Evolutionary conservation across 2,329 filamentous ascomycete species (phyloP), one percentile per base, ranked within the genome.

Genomic region (Metarhizium anisopliae): DNA sequence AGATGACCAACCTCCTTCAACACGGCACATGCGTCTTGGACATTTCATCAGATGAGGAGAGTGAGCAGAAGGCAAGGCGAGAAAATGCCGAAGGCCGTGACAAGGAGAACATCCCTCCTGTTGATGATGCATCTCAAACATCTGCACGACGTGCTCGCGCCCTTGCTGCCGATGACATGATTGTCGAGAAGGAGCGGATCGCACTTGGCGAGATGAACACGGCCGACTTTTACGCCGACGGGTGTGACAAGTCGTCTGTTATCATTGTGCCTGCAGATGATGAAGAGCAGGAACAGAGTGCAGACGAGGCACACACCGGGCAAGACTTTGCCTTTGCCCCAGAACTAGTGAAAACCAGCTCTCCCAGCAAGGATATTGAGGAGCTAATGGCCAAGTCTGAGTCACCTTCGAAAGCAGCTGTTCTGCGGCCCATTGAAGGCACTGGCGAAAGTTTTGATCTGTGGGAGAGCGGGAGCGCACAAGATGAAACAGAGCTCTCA

Each of bases 41-140:
- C 67, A 90, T 97, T 65, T 90, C 85, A 62, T 92, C 90, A 25
- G 92, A 96, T 64, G 92, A 96, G 68, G 88, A 92, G 70, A 80
- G 74, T 32, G 78, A 81, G 64, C 77, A 74, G 52, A 81, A 81
- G 66, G 72, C 78, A 47, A 73, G 65, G 52, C 72, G 71, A 61
- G 79, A 77, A 66, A 68, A 76, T 62, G 77, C 77, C 36, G 81
- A 89, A 61, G 80, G 82, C 50, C 78, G 83, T 36, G 89, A 90
- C 65, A 99, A 99, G 77, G 93, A 99, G 75, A 99, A 99, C 67
- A 84, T 96, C 18, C 89, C 93, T 4, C 93, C 93, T 2, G 68
- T 73, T 2, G 81, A 82, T 55, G 84, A 88, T 50, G 70, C 87
- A 43, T 83, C 81, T 32, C 80, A 87, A 64, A 84, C 81, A 0